Evolutionary conservation across 2,329 filamentous ascomycete species (phyloP), one percentile per base, ranked within the genome.

Genomic region (Aspergillus aculeatus): DNA sequence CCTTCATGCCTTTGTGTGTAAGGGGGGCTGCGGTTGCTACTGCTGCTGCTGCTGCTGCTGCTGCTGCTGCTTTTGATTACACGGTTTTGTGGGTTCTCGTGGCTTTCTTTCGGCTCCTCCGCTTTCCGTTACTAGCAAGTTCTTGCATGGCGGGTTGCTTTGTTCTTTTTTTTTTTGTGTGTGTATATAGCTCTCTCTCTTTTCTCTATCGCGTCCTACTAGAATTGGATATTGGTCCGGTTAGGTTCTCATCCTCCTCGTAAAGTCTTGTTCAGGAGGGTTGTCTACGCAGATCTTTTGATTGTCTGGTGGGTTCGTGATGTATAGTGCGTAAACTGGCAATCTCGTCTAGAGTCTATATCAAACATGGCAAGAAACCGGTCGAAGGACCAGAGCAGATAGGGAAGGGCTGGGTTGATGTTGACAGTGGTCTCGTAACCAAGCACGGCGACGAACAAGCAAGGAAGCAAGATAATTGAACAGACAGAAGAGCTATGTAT

Each of bases 291-390:
- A 35, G 32, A 16, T 4, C 14, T 35, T 12, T 35, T 16, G 16
- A 2, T 16, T 44, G 16, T n/a, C n/a, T n/a, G 3, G 14, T 10
- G 16, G 4, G 31, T 24, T 21, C 4, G 19, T 26, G 47, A 26
- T 56, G 44, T 50, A 57, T 51, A 47, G 32, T 57, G 14, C 16
- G 38, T 44, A 31, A 50, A 50, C 16, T 50, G 47, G 32, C 49
- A 57, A 57, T 57, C 41, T 57, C 48, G 50, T 51, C 31, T 50
- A 48, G 31, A 57, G 55, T 50, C 55, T 57, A 51, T 47, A 57
- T 19, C 41, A 38, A 48, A n/a, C 32, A 21, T 16, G 47, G 16
- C 29, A 24, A 31, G 32, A 14, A 24, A 48, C 44, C 31, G 38
- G 16, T 7, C 44, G 10, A 26, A n/a, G 38, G 38, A 44, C 6